Base-by-base conservation (phyloP, 768 basidiomycete species). In the Dioszegia aurantiaca region DNA sequence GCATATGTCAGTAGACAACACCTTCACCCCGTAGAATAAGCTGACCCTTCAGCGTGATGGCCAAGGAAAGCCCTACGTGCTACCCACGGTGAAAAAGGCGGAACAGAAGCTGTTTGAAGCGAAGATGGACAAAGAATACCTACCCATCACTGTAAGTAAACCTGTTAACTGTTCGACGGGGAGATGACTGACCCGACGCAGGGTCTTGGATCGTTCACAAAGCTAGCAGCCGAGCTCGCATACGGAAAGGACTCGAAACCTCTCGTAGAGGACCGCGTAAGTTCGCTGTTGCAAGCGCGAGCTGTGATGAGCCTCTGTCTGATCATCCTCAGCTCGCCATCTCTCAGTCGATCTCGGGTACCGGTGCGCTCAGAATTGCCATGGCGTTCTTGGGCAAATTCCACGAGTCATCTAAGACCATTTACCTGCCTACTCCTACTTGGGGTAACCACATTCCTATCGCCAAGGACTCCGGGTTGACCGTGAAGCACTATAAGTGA, bases 301-400 rank as follows among this genome's bases (percentile, higher is more conserved):
- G 6, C 33, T 33, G 17, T 26, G 37, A 28, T 4, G 24, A 30
- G 10, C 26, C 58, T 55, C 40, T 14, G 8, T 6, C 14, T 33
- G 33, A 59, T 36, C 43, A 3, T 21, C 57, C 44, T 54, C 65
- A 93, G 88, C 82, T 93, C 70, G 84, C 89, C 24, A 82, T 88
- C 53, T 87, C 90, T 11, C 95, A 99, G 77, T 87, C 92, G 55
- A 93, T 98, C 77, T 98, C 94, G 27, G 95, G 95, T 14, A 99
- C 95, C 12, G 95, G 95, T 67, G 95, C 95, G 43, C 87, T 97
- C 64, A 85, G 95, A 68, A 89, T 98, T 76, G 95, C 92, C 48
- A 91, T 86, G 62, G 87, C 87, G 28, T 98, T 99, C 83, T 79
- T 98, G 31, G 87, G 85, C 23, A 86, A 87, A 39, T 89, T 90